Evolutionary conservation across 352 stramenopile genomes (phyloP).

Genomic region (Globisporangium takayamanum): DNA sequence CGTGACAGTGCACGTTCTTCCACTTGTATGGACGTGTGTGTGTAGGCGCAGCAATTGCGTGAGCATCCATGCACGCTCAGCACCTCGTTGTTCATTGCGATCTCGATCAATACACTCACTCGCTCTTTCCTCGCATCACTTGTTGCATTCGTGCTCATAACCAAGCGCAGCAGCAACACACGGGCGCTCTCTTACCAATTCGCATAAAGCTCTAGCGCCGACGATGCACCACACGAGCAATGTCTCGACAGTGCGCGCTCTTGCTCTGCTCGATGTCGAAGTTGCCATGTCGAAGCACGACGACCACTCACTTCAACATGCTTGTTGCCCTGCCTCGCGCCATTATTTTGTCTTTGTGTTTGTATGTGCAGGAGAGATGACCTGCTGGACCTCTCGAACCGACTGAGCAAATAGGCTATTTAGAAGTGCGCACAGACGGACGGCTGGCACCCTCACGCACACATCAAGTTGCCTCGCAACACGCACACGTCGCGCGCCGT

Average conservation of each 20-base stretch:
- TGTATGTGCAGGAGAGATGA: background rate
- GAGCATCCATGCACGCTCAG: no score
- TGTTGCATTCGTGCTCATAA: no score
- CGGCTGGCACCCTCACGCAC: background rate
- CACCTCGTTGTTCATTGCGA: no score
- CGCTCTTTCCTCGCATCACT: no score
- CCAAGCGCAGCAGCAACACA: background rate
- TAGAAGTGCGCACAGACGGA: background rate
- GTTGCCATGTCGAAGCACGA: background rate
- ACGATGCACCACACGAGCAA: background rate
- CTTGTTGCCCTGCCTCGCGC: background rate
- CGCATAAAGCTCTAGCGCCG: no score
- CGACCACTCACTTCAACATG: background rate
- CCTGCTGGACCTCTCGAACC: background rate
- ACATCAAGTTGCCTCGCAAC: slow-evolving; percentile 5
- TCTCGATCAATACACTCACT: no score
- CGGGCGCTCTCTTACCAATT: no score
- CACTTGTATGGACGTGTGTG: background rate
- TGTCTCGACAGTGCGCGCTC: background rate
- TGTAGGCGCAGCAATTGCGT: no score
- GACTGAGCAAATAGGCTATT: background rate
- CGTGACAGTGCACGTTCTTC: background rate
- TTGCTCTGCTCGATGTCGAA: background rate
- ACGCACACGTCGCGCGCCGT: background rate
- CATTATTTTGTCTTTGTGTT: background rate